These are phyloP conservation scores for Gentiana macrophylla DNA, from an alignment of 257 asterid genomes.

Conservation along the genomic window DNA sequence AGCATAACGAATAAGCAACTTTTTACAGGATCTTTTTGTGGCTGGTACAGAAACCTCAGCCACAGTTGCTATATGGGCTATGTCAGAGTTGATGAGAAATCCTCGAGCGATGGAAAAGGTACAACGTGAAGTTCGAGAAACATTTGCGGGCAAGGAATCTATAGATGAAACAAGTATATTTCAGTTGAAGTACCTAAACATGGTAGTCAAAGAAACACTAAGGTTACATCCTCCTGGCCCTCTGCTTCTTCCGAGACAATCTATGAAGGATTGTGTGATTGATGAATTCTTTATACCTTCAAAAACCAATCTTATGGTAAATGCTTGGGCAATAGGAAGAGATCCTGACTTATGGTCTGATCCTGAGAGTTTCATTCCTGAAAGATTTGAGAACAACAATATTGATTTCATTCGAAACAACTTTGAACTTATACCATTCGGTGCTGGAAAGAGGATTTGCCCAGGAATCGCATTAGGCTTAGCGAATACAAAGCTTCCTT, in stretches of 20 bases:
- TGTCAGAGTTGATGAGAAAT: too few relatives aligned
- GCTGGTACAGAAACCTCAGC: conserved; percentile 4
- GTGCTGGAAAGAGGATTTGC: too few relatives aligned
- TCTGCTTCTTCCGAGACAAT: neutral
- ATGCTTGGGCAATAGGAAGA: conserved; percentile 5
- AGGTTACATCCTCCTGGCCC: neutral
- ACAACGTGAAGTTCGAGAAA: conserved; percentile 4
- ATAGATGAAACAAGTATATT: conserved; percentile 2
- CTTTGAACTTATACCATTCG: too few relatives aligned
- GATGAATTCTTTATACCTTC: conserved; percentile 2
- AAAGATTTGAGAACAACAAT: conserved; percentile 1
- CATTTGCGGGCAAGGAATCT: neutral
- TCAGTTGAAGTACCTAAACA: conserved; percentile 3
- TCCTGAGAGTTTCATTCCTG: conserved; percentile 4
- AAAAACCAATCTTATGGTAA: conserved; percentile 2
- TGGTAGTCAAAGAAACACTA: neutral
- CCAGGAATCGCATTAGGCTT: too few relatives aligned
- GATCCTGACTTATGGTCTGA: conserved; percentile 3
- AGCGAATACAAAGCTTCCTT: too few relatives aligned
- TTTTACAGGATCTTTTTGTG: conserved; percentile 2
- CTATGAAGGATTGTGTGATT: conserved; percentile 1
- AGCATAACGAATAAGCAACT: too few relatives aligned
- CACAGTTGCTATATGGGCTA: neutral
- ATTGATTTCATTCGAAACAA: neutral
- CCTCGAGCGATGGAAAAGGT: conserved; percentile 6